A percentile compares a stretch with the other conserved stretches of the same genome.
Evolutionary conservation across 805 yeast species (phyloP).

Genomic region (Vanderwaltozyma yarrowii): DNA sequence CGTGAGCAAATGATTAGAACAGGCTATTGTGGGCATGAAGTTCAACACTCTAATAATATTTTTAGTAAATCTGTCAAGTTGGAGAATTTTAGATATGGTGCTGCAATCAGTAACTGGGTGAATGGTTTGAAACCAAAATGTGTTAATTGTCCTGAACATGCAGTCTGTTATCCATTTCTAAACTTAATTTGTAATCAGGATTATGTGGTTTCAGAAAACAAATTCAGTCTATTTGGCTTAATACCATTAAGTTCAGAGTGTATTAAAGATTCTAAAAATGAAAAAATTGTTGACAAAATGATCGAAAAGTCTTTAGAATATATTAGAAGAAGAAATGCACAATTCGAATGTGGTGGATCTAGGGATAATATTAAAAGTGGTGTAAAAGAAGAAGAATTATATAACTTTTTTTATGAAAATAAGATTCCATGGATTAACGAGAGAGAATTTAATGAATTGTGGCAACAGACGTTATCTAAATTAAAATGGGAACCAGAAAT

Average conservation of each 20-base stretch:
- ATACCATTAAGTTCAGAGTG: slow-evolving; percentile 57
- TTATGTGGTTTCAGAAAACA: slow-evolving; percentile 33
- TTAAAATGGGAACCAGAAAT: slow-evolving; percentile 57
- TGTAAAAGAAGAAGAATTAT: slow-evolving; percentile 35
- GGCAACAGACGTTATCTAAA: slow-evolving; percentile 49
- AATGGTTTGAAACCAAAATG: slow-evolving; percentile 43
- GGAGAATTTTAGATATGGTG: not conserved
- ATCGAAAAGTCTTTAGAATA: slow-evolving; percentile 51
- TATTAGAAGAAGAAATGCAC: slow-evolving; percentile 55
- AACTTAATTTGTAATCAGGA: slow-evolving; percentile 59
- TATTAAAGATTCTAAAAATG: slow-evolving; percentile 57
- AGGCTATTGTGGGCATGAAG: slow-evolving; percentile 67
- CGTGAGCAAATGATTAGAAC: slow-evolving; percentile 48
- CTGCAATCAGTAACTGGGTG: too few relatives aligned
- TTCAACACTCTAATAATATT: slow-evolving; percentile 8
- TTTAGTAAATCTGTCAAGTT: too few relatives aligned
- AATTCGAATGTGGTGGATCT: slow-evolving; percentile 43
- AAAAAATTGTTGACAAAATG: slow-evolving; percentile 51
- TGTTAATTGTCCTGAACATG: slow-evolving; percentile 68
- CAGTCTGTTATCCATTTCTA: slow-evolving; percentile 51
- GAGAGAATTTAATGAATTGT: slow-evolving; percentile 52
- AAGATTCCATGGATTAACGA: slow-evolving; percentile 26
- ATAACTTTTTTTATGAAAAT: slow-evolving; percentile 33
- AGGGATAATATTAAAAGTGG: slow-evolving; percentile 38
- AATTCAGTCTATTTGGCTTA: slow-evolving; percentile 34